Evolutionary conservation across 2,329 filamentous ascomycete species (phyloP).

Genomic region (Tothia fuscella): DNA sequence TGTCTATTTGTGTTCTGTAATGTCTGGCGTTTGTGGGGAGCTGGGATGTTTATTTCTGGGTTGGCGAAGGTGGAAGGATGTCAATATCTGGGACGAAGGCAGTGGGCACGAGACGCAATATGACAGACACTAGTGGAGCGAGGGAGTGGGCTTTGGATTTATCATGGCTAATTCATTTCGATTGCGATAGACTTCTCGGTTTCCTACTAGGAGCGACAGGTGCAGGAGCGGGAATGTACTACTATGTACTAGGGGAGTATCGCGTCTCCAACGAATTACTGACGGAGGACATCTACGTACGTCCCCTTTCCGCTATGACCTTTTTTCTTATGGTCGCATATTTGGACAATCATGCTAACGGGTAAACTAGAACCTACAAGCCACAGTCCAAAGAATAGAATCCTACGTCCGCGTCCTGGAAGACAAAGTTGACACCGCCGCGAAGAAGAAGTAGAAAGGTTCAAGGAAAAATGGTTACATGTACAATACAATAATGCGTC

Average conservation of each 20-base stretch:
- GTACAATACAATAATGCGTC: too few species aligned
- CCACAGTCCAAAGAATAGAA: slow-evolving; percentile 75
- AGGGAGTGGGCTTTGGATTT: neutral
- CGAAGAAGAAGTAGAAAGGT: slow-evolving; percentile 51
- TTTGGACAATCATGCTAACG: neutral
- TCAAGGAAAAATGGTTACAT: too few species aligned
- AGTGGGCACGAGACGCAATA: neutral
- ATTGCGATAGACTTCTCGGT: slow-evolving; percentile 65
- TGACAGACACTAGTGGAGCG: neutral
- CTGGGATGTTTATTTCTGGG: neutral
- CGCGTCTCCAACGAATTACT: slow-evolving; percentile 85
- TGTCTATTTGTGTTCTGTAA: neutral
- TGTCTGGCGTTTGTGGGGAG: neutral
- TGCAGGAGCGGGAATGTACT: slow-evolving; percentile 73
- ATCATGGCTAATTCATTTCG: neutral
- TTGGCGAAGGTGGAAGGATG: neutral
- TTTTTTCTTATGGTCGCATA: neutral
- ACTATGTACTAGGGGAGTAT: slow-evolving; percentile 89
- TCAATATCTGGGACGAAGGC: neutral
- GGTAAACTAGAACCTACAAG: slow-evolving; percentile 60
- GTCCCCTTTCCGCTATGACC: neutral
- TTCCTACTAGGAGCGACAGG: slow-evolving; percentile 78
- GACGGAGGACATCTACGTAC: slow-evolving; percentile 87
- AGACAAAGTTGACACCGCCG: slow-evolving; percentile 57
- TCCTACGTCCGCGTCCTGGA: slow-evolving; percentile 73